Evolutionary conservation across 257 asterid genomes (phyloP), one percentile per base, ranked within the genome.

Genomic region (Gardenia jasminoides): DNA sequence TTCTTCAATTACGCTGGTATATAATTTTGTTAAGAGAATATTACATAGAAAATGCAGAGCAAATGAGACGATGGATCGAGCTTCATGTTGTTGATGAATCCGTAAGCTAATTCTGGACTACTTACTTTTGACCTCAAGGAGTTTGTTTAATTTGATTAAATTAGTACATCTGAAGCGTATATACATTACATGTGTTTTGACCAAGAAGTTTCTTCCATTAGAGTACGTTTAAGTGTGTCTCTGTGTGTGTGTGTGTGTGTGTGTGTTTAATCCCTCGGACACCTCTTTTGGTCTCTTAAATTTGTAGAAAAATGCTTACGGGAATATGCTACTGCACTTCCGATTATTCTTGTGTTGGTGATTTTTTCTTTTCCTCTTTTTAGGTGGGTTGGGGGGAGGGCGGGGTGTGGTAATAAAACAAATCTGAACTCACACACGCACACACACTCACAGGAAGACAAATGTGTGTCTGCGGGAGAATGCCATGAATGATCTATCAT

Each of bases 401-500:
- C n/a, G n/a, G n/a, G n/a, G n/a, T n/a, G n/a, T n/a, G n/a, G n/a
- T n/a, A n/a, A n/a, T n/a, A n/a, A n/a, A n/a, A n/a, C n/a, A n/a
- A n/a, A 8, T 12, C 41, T 4, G 10, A 24, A 8, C 4, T 8
- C 13, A 20, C 13, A 6, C 0, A n/a, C n/a, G n/a, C n/a, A n/a
- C 59, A 52, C 7, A 7, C 16, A 9, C 13, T 7, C 69, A 77
- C 36, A 22, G 2, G n/a, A n/a, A 41, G 10, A 8, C 36, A 59
- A 0, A 10, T 13, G 10, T 16, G 66, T 64, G 52, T 48, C 74
- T 54, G 76, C 56, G 12, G 13, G 17, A n/a, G 2, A 6, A 4
- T 43, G n/a, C 9, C 39, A 44, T 62, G 81, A 68, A 66, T 70
- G 85, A 81, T 76, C 76, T 74, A 72, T 87, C 79, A 26, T 78